Percentiles rank a stretch among this genome's conserved stretches.
These are phyloP conservation scores for Cystofilobasidium macerans DNA, from an alignment of 768 basidiomycete genomes.

Conservation along the genomic window DNA sequence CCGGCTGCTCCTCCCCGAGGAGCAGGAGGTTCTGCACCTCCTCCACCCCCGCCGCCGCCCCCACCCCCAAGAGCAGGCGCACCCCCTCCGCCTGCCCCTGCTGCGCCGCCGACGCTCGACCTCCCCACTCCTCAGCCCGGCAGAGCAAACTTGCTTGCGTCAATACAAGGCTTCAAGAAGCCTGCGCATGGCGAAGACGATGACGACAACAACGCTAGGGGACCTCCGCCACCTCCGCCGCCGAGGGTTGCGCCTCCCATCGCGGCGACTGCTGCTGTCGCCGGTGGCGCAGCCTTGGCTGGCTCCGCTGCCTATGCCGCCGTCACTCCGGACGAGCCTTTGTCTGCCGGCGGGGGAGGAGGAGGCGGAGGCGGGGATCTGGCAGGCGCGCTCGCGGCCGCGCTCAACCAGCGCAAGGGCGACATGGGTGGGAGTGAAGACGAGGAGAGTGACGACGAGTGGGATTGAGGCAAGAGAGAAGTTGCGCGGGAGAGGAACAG, in stretches of 20 bases:
- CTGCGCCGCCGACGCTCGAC: constrained; percentile 23
- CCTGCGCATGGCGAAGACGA: constrained; percentile 17
- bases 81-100: constrained; percentile 32
- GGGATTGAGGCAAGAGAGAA: no score
- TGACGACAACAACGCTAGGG: neutral
- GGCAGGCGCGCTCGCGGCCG: constrained; percentile 71
- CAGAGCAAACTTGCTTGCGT: constrained; percentile 26
- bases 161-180: constrained; percentile 27
- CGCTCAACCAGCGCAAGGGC: constrained; percentile 70
- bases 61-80: constrained; percentile 25
- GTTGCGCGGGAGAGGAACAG: no score
- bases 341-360: neutral
- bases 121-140: constrained; percentile 9
- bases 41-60: constrained; percentile 6
- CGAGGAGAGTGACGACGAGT: constrained; percentile 43
- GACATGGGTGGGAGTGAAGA: constrained; percentile 72
- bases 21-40: constrained; percentile 14
- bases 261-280: neutral
- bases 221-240: neutral
- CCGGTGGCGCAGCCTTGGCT: constrained; percentile 13
- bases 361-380: constrained; percentile 49
- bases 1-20: neutral
- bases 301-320: constrained; percentile 26
- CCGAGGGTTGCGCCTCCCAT: no score
- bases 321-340: neutral